Evolutionary conservation across 2,329 filamentous ascomycete genomes (phyloP).

Genomic region (Botrytis cinerea): DNA sequence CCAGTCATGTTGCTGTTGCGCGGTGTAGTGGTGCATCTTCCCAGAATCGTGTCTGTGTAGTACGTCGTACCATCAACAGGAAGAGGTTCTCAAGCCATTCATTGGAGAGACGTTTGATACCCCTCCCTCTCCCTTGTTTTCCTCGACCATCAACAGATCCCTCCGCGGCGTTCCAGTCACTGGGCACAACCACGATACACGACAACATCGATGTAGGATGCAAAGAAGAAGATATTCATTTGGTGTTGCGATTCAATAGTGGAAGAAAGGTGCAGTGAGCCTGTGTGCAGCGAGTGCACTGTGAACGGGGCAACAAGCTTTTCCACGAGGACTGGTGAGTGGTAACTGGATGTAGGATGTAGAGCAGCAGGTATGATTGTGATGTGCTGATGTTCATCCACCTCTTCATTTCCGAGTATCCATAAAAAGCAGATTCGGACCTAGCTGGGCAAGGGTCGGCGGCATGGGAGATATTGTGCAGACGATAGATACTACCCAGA

Average conservation of each 20-base stretch:
- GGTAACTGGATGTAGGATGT: not conserved
- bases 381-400: conserved; percentile 16
- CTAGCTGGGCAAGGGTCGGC: not conserved
- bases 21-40: not conserved
- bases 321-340: not conserved
- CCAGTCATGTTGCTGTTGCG: not conserved
- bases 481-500: not conserved
- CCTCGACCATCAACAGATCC: not conserved
- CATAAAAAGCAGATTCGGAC: conserved; percentile 1
- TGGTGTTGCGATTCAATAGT: not conserved
- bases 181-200: not conserved
- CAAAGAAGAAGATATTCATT: not conserved
- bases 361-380: not conserved
- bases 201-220: not conserved
- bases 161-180: not conserved
- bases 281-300: too few relatives aligned
- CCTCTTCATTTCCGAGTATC: conserved; percentile 16
- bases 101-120: not conserved
- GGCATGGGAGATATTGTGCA: not conserved
- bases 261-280: not conserved
- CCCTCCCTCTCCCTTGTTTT: not conserved
- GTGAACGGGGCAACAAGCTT: not conserved
- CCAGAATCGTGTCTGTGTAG: not conserved
- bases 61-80: not conserved
- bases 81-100: not conserved